A percentile compares a stretch with the other conserved stretches of the same genome.
phyloP scores from a whole-genome alignment of 179 eudicot species.

The Heliamphora pulchella region DNA sequence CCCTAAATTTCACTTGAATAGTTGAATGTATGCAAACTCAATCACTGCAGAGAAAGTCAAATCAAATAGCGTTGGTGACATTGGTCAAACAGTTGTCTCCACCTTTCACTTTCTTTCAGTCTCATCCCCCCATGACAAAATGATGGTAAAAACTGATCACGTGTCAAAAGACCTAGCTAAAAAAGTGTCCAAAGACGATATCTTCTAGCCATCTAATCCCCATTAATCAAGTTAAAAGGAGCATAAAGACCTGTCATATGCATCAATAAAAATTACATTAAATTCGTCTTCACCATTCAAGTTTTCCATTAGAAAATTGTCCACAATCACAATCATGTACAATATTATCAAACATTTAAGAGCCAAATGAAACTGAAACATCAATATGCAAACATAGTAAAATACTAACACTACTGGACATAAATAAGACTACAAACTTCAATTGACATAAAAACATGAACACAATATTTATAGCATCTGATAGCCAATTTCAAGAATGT shows the following conservation, averaged over 20 bases:
- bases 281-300: not conserved
- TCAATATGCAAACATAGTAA: not conserved
- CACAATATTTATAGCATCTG: not conserved
- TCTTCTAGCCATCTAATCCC: not conserved
- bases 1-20: not conserved
- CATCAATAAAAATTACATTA: not conserved
- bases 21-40: not conserved
- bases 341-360: not conserved
- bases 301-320: not conserved
- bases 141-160: not conserved
- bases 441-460: not conserved
- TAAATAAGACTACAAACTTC: not conserved
- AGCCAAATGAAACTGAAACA: not conserved
- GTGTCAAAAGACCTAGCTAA: not conserved
- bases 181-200: not conserved
- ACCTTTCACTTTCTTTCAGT: not conserved
- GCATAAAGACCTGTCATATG: not conserved
- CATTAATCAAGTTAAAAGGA: not conserved
- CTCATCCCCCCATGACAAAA: not conserved
- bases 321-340: not conserved
- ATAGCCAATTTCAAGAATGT: constrained; percentile 3
- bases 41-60: not conserved
- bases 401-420: not conserved
- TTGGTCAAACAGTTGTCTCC: not conserved
- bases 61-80: not conserved